Percentiles rank a stretch among this genome's conserved stretches.
phyloP scores from a whole-genome alignment of 768 basidiomycete species.

The Galerina sulciceps region DNA sequence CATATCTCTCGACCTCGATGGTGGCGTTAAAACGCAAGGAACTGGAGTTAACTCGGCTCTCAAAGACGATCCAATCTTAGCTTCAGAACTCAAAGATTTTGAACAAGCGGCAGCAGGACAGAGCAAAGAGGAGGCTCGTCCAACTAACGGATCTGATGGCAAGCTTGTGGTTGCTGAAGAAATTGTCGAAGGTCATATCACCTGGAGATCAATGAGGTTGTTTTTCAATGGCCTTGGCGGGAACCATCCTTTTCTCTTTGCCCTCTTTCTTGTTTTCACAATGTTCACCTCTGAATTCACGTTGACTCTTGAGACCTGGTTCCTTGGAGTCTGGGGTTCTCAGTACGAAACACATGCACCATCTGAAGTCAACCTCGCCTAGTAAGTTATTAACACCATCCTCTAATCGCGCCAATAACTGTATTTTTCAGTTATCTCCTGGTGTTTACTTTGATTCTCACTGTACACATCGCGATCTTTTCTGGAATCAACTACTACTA shows the following conservation, averaged over 20 bases:
- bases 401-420: neutral
- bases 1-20: slow-evolving; percentile 56
- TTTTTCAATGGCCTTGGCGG: slow-evolving; percentile 41
- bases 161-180: slow-evolving; percentile 69
- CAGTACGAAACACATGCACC: slow-evolving; percentile 39
- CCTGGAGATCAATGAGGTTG: slow-evolving; percentile 33
- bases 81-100: slow-evolving; percentile 27
- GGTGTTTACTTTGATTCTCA: slow-evolving; percentile 37
- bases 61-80: slow-evolving; percentile 39
- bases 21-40: slow-evolving; percentile 50
- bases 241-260: slow-evolving; percentile 35
- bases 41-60: slow-evolving; percentile 45
- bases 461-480: neutral
- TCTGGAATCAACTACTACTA: slow-evolving; percentile 3
- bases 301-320: slow-evolving; percentile 42
- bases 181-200: slow-evolving; percentile 42
- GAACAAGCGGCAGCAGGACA: slow-evolving; percentile 26
- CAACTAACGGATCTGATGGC: slow-evolving; percentile 35
- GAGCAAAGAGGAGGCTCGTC: slow-evolving; percentile 22
- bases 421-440: slow-evolving; percentile 42
- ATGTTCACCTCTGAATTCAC: slow-evolving; percentile 26
- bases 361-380: slow-evolving; percentile 35
- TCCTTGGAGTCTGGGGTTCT: slow-evolving; percentile 48
- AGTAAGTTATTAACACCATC: slow-evolving; percentile 30
- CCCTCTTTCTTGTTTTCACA: slow-evolving; percentile 26